Evolutionary conservation across 192 early-diverging fungal genomes (phyloP).

Genomic region (Coemansia aciculifera): DNA sequence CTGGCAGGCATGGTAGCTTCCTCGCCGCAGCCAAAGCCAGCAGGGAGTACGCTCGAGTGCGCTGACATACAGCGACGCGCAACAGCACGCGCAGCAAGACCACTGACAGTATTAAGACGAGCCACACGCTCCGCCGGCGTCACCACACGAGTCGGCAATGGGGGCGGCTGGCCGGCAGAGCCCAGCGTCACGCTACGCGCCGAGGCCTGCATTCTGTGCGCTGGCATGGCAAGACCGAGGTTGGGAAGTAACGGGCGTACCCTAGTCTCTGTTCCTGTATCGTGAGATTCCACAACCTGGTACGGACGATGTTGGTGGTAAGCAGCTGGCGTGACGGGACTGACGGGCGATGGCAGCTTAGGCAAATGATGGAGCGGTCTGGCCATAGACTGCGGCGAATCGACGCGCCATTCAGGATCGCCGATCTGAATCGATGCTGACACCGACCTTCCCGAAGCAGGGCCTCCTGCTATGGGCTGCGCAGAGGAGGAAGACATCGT

Average conservation of each 20-base stretch:
- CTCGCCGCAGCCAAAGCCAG: slow-evolving; percentile 25
- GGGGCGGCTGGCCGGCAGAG: slow-evolving; percentile 7
- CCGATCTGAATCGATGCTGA: slow-evolving; percentile 52
- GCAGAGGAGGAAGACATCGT: not conserved
- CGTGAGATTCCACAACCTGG: not conserved
- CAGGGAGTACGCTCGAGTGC: slow-evolving; percentile 31
- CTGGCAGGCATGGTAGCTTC: not conserved
- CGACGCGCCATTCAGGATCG: slow-evolving; percentile 54
- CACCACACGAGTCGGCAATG: slow-evolving; percentile 21
- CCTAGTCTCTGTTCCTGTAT: not conserved
- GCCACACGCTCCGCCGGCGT: slow-evolving; percentile 53
- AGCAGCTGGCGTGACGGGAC: slow-evolving; percentile 14
- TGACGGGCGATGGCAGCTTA: slow-evolving; percentile 41
- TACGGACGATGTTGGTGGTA: not conserved
- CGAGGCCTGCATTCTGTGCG: slow-evolving; percentile 1
- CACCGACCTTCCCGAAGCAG: slow-evolving; percentile 14
- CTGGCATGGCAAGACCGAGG: not conserved
- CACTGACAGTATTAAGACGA: slow-evolving; percentile 45
- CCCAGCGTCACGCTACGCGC: slow-evolving; percentile 37
- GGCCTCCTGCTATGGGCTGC: slow-evolving; percentile 3
- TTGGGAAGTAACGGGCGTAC: not conserved
- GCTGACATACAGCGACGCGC: slow-evolving; percentile 52
- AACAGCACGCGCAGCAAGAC: slow-evolving; percentile 51
- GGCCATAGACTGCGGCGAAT: slow-evolving; percentile 34
- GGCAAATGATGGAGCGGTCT: slow-evolving; percentile 6